These are phyloP conservation scores for Crithidia sp. DNA, from an alignment of 208 protist genomes.

Conservation along the genomic window DNA sequence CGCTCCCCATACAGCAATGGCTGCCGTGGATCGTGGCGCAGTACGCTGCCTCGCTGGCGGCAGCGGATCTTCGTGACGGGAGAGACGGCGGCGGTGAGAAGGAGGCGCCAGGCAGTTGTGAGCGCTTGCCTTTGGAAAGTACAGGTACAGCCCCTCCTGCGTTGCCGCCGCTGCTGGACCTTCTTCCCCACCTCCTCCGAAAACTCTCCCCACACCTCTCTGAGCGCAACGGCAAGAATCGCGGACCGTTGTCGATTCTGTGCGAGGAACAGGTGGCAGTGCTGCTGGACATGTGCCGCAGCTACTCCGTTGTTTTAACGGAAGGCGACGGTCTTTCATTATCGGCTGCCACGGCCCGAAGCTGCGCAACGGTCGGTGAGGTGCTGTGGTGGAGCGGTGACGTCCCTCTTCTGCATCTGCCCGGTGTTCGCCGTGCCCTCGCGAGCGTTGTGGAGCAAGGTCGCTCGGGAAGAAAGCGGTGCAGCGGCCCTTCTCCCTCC, in stretches of 20 bases:
- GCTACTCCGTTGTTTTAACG: not conserved
- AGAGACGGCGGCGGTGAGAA: not conserved
- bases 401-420: constrained; percentile 38
- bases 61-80: not conserved
- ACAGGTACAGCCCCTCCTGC: too few relatives aligned
- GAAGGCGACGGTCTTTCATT: not conserved
- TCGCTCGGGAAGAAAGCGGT: not conserved
- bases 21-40: constrained; percentile 42
- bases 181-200: constrained; percentile 34
- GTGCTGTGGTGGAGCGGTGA: constrained; percentile 54
- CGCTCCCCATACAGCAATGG: constrained; percentile 31
- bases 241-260: not conserved
- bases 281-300: not conserved
- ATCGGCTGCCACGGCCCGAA: not conserved
- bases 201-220: constrained; percentile 16
- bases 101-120: not conserved
- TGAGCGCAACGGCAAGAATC: not conserved
- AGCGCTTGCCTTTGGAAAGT: too few relatives aligned
- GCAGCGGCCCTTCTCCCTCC: not conserved
- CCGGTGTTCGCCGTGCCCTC: constrained; percentile 37
- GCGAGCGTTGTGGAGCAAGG: not conserved
- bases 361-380: constrained; percentile 22
- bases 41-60: not conserved
- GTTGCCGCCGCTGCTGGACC: constrained; percentile 26
- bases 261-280: constrained; percentile 9